These are phyloP conservation scores for Juglanconis oblonga DNA, from an alignment of 2,329 filamentous ascomycete species.

Conservation along the genomic window DNA sequence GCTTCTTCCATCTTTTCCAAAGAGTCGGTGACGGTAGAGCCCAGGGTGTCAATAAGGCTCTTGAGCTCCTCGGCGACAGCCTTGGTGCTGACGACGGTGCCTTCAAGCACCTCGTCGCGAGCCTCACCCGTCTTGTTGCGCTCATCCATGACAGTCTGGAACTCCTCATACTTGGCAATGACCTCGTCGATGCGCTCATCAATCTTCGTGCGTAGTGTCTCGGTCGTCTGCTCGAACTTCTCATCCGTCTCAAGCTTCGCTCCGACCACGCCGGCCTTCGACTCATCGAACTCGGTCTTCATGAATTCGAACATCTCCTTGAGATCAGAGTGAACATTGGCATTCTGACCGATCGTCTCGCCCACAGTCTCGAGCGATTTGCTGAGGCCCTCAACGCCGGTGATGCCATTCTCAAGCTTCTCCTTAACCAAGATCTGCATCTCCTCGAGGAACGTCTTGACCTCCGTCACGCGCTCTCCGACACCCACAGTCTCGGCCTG, in stretches of 20 bases:
- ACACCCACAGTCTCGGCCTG: constrained; percentile 80
- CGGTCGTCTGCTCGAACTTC: constrained; percentile 61
- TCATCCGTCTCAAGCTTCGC: constrained; percentile 82
- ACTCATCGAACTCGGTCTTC: constrained; percentile 83
- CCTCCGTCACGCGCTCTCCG: constrained; percentile 72
- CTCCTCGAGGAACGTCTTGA: constrained; percentile 74
- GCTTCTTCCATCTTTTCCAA: constrained; percentile 85
- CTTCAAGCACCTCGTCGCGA: constrained; percentile 68
- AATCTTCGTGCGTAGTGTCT: constrained; percentile 52
- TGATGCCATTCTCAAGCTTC: constrained; percentile 73
- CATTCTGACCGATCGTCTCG: constrained; percentile 59
- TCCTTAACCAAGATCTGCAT: constrained; percentile 73
- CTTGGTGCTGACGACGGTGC: constrained; percentile 72
- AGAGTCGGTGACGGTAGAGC: constrained; percentile 74
- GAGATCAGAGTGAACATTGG: constrained; percentile 58
- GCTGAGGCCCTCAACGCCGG: constrained; percentile 69
- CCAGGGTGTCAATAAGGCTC: constrained; percentile 79
- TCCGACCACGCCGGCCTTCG: constrained; percentile 74
- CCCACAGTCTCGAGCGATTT: constrained; percentile 66
- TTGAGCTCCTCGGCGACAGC: constrained; percentile 83
- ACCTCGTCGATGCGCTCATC: constrained; percentile 71
- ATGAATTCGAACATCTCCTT: constrained; percentile 73
- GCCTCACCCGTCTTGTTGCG: constrained; percentile 72
- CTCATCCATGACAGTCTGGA: constrained; percentile 71
- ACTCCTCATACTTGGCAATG: constrained; percentile 83